Conservation (phyloP, 73 alveolate genomes). For the Tetrahymena borealis region DNA sequence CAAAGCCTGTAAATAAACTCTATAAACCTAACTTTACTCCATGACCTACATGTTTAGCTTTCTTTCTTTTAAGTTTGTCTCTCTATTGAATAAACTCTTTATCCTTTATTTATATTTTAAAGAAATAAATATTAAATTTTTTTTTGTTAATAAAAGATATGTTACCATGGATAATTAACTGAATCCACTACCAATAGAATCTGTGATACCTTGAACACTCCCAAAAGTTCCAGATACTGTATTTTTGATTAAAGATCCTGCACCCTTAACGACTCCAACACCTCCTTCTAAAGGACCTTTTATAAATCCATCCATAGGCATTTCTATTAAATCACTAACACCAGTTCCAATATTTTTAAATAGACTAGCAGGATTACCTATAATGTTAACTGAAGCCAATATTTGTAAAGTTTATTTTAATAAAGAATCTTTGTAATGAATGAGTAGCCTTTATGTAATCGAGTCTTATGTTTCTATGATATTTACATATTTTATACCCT, state of each 20-base stretch:
- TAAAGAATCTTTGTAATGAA: constrained; percentile 58
- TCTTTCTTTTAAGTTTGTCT: constrained; percentile 74
- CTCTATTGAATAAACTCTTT: constrained; percentile 75
- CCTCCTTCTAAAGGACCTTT: constrained; percentile 89
- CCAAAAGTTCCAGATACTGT: constrained; percentile 78
- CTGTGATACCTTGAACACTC: constrained; percentile 69
- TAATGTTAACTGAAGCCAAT: constrained; percentile 73
- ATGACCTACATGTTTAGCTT: constrained; percentile 93
- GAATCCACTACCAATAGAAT: constrained; percentile 77
- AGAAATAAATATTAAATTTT: constrained; percentile 22
- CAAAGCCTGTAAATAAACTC: constrained; percentile 52
- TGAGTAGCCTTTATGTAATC: constrained; percentile 33
- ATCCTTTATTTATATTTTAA: constrained; percentile 27
- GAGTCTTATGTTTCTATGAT: constrained; percentile 57
- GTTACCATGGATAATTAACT: constrained; percentile 75
- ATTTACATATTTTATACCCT: constrained; percentile 58
- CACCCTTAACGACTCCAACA: constrained; percentile 84
- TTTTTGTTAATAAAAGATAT: constrained; percentile 28
- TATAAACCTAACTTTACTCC: constrained; percentile 93
- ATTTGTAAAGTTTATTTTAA: constrained; percentile 41
- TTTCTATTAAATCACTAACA: constrained; percentile 84
- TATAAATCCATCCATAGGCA: constrained; percentile 90
- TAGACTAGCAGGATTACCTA: constrained; percentile 93
- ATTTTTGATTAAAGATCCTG: constrained; percentile 83
- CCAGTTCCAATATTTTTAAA: constrained; percentile 91